A percentile compares a stretch with the other conserved stretches of the same genome.
Evolutionary conservation across 2,329 filamentous ascomycete genomes (phyloP).

Genomic region (Aspergillus niger): DNA sequence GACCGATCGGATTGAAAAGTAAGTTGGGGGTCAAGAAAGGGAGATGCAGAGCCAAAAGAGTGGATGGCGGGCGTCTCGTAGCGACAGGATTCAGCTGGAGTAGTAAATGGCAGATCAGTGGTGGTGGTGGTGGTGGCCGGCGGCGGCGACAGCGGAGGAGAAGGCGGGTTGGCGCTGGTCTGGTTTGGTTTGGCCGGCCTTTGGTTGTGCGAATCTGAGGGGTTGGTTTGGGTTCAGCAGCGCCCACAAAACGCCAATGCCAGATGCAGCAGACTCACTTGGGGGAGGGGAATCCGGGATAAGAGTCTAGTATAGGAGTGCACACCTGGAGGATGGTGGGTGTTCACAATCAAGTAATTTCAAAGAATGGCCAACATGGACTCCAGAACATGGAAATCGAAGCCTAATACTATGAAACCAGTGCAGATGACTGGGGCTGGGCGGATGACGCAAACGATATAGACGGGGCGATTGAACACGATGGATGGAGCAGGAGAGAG

Average conservation of each 20-base stretch:
- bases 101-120: slow-evolving; percentile 1
- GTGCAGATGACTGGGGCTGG: slow-evolving; percentile 4
- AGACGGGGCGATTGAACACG: neutral
- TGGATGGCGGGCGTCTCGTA: neutral
- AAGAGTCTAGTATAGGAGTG: neutral
- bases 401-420: neutral
- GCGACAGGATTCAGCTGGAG: slow-evolving; percentile 6
- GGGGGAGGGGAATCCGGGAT: no score
- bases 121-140: slow-evolving; percentile 6
- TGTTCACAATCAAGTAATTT: neutral
- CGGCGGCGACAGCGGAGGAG: slow-evolving; percentile 4
- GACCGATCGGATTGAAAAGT: neutral
- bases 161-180: neutral
- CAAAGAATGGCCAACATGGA: neutral
- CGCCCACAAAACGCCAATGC: slow-evolving; percentile 10
- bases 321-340: neutral
- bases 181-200: slow-evolving; percentile 10
- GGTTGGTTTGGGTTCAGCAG: slow-evolving; percentile 13
- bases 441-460: slow-evolving; percentile 28
- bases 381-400: slow-evolving; percentile 2
- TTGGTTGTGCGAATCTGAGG: slow-evolving; percentile 20
- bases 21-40: slow-evolving; percentile 5
- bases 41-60: neutral
- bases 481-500: neutral
- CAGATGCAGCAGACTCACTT: no score